Evolutionary conservation across 2,329 filamentous ascomycete genomes (phyloP).

Genomic region (Tolypocladium amazonense): DNA sequence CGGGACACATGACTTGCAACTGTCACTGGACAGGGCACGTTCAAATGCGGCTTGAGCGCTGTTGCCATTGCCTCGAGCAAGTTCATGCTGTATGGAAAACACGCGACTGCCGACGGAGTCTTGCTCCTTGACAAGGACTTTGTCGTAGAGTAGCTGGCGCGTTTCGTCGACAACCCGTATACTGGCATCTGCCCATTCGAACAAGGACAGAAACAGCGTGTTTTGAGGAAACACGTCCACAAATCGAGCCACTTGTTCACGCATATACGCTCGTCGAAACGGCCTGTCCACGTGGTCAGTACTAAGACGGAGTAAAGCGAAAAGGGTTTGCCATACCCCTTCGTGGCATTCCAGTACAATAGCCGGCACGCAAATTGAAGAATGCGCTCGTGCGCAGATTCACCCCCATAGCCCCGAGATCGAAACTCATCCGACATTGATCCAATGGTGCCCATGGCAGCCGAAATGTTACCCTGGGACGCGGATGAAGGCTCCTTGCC

Average conservation of each 20-base stretch:
- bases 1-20: conserved; percentile 26
- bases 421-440: conserved; percentile 31
- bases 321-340: conserved; percentile 30
- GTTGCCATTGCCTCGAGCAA: conserved; percentile 34
- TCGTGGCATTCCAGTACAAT: conserved; percentile 53
- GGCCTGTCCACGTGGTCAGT: conserved; percentile 27
- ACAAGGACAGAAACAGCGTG: conserved; percentile 61
- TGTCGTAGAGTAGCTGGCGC: conserved; percentile 50
- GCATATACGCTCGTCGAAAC: conserved; percentile 58
- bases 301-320: neutral
- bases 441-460: conserved; percentile 32
- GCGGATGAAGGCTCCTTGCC: conserved; percentile 31
- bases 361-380: conserved; percentile 60
- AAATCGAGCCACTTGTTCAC: conserved; percentile 49
- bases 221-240: conserved; percentile 62
- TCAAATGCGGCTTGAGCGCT: conserved; percentile 42
- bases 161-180: conserved; percentile 69
- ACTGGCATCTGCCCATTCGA: conserved; percentile 62
- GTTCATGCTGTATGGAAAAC: conserved; percentile 42
- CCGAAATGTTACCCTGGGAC: conserved; percentile 44
- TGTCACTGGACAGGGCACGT: conserved; percentile 32
- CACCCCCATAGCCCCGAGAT: conserved; percentile 19
- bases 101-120: conserved; percentile 33
- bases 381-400: conserved; percentile 46
- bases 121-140: conserved; percentile 28